phyloP scores from a whole-genome alignment of 805 yeast genomes.

The Candida stauntonica region DNA sequence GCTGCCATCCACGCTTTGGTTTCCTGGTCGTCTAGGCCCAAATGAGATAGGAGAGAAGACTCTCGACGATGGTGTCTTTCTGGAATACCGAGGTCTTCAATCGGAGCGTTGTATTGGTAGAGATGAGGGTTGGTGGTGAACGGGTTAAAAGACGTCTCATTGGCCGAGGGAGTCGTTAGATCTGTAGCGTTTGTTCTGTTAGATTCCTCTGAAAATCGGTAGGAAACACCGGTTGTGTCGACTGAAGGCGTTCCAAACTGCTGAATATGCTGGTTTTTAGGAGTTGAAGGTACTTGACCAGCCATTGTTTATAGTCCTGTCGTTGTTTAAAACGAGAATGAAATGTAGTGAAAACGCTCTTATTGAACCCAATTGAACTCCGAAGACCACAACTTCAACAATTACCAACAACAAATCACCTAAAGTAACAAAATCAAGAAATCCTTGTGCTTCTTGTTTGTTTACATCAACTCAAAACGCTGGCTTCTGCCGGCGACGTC shows the following conservation, averaged over 20 bases:
- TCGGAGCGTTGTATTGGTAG: neutral
- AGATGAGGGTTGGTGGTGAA: neutral
- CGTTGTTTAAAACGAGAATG: too few relatives aligned
- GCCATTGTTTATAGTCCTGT: too few relatives aligned
- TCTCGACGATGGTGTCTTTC: constrained; percentile 10
- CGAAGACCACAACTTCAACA: too few relatives aligned
- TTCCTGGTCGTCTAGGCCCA: constrained; percentile 14
- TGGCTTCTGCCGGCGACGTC: neutral
- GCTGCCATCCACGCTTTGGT: constrained; percentile 11
- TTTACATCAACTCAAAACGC: too few relatives aligned
- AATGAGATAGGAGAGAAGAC: constrained; percentile 12
- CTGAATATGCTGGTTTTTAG: neutral
- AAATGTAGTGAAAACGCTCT: too few relatives aligned
- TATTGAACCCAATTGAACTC: too few relatives aligned
- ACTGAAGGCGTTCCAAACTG: neutral
- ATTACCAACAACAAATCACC: too few relatives aligned
- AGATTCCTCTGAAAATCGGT: constrained; percentile 5
- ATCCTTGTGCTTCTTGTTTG: too few relatives aligned
- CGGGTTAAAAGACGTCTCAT: constrained; percentile 1
- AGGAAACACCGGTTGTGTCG: neutral
- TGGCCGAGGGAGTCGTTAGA: constrained; percentile 2
- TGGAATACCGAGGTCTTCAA: neutral
- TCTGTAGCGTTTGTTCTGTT: constrained; percentile 1
- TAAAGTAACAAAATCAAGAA: too few relatives aligned
- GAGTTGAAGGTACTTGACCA: neutral